Percentiles rank a stretch among this genome's conserved stretches.
Evolutionary conservation across 2,329 filamentous ascomycete species (phyloP).

Genomic region (Venturia asperata): DNA sequence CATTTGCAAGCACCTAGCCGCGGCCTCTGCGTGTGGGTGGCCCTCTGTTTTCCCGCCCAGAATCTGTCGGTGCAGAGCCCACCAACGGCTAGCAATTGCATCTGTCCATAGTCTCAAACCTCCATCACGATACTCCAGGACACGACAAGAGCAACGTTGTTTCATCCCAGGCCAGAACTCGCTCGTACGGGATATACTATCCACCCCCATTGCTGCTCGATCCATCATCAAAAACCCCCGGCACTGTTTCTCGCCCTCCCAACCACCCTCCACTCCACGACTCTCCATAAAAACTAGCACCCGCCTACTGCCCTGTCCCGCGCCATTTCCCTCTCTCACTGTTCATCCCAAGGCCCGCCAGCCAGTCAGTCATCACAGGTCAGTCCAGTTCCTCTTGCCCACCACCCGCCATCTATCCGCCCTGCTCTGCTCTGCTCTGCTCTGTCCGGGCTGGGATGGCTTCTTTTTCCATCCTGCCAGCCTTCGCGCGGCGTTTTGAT

Average conservation of each 20-base stretch:
- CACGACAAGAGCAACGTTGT: slow-evolving; percentile 9
- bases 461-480: slow-evolving; percentile 11
- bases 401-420: not conserved
- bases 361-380: slow-evolving; percentile 8
- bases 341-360: not conserved
- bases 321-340: slow-evolving; percentile 3
- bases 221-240: not conserved
- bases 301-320: not conserved
- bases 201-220: not conserved
- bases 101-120: slow-evolving; percentile 1
- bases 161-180: not conserved
- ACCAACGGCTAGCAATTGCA: slow-evolving; percentile 1
- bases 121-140: not conserved
- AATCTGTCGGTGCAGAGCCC: slow-evolving; percentile 10
- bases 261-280: not conserved
- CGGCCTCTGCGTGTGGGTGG: slow-evolving; percentile 6
- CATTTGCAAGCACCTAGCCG: slow-evolving; percentile 14
- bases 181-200: not conserved
- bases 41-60: slow-evolving; percentile 12
- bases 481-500: slow-evolving; percentile 11
- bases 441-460: not conserved
- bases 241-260: not conserved
- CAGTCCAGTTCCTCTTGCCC: not conserved
- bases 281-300: not conserved
- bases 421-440: not conserved